Conservation (phyloP, 176 grass and related monocot genomes). For the Hyparrhenia diplandra region DNA sequence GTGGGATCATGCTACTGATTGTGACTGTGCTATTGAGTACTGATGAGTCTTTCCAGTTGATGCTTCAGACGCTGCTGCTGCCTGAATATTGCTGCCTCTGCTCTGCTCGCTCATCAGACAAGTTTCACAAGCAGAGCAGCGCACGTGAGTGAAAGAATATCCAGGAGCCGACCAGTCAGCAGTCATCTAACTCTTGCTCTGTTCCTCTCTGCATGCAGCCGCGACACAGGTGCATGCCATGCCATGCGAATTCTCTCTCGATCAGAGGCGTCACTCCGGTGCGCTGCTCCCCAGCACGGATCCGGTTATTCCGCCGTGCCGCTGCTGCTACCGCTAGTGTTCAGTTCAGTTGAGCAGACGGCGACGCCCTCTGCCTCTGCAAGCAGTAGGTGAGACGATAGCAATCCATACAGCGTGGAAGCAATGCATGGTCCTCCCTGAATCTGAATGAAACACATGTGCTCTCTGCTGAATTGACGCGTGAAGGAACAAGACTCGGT, state of each 20-base stretch:
- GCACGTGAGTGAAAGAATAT: neutral
- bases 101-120: neutral
- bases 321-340: no score
- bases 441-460: neutral
- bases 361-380: neutral
- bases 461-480: neutral
- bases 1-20: neutral
- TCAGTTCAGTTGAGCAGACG: no score
- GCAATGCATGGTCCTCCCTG: neutral
- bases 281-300: slow-evolving; percentile 5
- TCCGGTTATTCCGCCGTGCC: slow-evolving; percentile 7
- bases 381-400: neutral
- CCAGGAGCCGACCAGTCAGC: neutral
- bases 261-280: neutral
- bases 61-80: neutral
- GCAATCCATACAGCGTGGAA: neutral
- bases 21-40: neutral
- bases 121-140: neutral
- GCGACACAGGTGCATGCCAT: neutral
- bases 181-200: neutral
- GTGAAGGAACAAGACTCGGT: no score
- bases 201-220: neutral
- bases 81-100: no score
- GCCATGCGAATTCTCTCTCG: neutral
- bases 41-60: neutral